phyloP scores from a whole-genome alignment of 2,329 filamentous ascomycete genomes.

The Apiospora saccharicola region DNA sequence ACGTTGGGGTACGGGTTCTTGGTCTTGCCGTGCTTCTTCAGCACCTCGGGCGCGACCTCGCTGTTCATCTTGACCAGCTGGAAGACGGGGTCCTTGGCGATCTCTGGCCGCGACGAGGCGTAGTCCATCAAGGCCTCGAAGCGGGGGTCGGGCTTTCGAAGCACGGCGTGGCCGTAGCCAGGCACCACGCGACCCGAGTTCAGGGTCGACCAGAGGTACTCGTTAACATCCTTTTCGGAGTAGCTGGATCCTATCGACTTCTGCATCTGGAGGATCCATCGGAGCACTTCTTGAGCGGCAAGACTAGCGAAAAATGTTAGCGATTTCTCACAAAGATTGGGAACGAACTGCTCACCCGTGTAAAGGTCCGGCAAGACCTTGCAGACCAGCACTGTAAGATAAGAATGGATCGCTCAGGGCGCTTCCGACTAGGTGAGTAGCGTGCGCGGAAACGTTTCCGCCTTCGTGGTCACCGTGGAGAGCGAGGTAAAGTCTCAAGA shows the following conservation, averaged over 20 bases:
- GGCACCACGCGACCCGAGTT: constrained; percentile 94
- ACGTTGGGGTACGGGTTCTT: constrained; percentile 99
- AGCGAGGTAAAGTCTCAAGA: constrained; percentile 91
- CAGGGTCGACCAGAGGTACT: constrained; percentile 92
- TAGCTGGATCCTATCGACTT: constrained; percentile 80
- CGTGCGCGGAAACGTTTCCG: constrained; percentile 94
- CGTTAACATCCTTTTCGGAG: constrained; percentile 80
- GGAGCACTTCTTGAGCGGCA: constrained; percentile 94
- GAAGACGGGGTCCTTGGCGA: constrained; percentile 88
- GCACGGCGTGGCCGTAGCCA: constrained; percentile 93
- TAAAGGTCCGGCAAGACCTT: constrained; percentile 92
- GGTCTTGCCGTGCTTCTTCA: constrained; percentile 96
- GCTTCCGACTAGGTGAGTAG: constrained; percentile 93
- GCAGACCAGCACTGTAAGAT: constrained; percentile 93
- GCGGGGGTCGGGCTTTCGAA: constrained; percentile 95
- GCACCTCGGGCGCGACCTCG: constrained; percentile 86
- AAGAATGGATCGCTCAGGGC: constrained; percentile 95
- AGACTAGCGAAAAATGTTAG: constrained; percentile 59
- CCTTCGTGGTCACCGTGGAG: constrained; percentile 98
- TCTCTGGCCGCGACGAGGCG: constrained; percentile 82
- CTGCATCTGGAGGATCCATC: constrained; percentile 98
- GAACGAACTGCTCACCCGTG: constrained; percentile 65
- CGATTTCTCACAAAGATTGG: constrained; percentile 9
- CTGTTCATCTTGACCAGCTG: constrained; percentile 93
- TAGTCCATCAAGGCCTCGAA: constrained; percentile 98